These are phyloP conservation scores for Globisporangium megalacanthum DNA, from an alignment of 352 stramenopile genomes.

Conservation along the genomic window DNA sequence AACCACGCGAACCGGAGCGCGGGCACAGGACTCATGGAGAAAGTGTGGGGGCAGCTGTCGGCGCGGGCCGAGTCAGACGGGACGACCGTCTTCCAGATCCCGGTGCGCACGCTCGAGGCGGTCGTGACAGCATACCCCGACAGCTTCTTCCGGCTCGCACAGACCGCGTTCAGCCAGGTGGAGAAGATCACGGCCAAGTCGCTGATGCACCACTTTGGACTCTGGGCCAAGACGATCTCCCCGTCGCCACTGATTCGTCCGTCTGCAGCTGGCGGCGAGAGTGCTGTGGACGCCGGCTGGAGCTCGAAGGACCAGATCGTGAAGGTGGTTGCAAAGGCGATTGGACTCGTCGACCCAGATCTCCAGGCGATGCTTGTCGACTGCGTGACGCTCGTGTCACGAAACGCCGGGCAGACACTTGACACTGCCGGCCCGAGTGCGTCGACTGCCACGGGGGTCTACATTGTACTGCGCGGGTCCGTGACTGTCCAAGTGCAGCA, in stretches of 20 bases:
- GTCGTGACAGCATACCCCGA: slow-evolving; percentile 61
- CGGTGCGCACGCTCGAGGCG: slow-evolving; percentile 30
- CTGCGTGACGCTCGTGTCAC: slow-evolving; percentile 28
- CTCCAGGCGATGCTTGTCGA: slow-evolving; percentile 23
- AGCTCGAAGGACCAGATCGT: slow-evolving; percentile 22
- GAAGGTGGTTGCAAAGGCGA: slow-evolving; percentile 29
- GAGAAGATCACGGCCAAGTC: slow-evolving; percentile 80
- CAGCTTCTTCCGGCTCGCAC: slow-evolving; percentile 64
- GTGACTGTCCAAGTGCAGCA: slow-evolving; percentile 49
- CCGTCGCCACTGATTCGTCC: slow-evolving; percentile 25
- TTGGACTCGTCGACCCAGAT: slow-evolving; percentile 41
- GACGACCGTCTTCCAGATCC: slow-evolving; percentile 67
- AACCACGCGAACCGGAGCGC: slow-evolving; percentile 28
- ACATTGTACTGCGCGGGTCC: slow-evolving; percentile 53
- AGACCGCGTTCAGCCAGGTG: slow-evolving; percentile 72
- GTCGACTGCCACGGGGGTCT: slow-evolving; percentile 22
- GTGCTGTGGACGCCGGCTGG: slow-evolving; percentile 1
- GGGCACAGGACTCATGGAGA: slow-evolving; percentile 21
- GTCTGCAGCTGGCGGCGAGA: slow-evolving; percentile 15
- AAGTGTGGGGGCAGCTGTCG: slow-evolving; percentile 56
- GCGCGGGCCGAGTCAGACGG: slow-evolving; percentile 34
- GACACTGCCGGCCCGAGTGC: slow-evolving; percentile 1
- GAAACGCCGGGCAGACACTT: slow-evolving; percentile 24
- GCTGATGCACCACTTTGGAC: slow-evolving; percentile 77
- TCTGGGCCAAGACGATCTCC: slow-evolving; percentile 37